Evolutionary conservation across 2,329 filamentous ascomycete genomes (phyloP).

Genomic region (Exophiala aquamarina): DNA sequence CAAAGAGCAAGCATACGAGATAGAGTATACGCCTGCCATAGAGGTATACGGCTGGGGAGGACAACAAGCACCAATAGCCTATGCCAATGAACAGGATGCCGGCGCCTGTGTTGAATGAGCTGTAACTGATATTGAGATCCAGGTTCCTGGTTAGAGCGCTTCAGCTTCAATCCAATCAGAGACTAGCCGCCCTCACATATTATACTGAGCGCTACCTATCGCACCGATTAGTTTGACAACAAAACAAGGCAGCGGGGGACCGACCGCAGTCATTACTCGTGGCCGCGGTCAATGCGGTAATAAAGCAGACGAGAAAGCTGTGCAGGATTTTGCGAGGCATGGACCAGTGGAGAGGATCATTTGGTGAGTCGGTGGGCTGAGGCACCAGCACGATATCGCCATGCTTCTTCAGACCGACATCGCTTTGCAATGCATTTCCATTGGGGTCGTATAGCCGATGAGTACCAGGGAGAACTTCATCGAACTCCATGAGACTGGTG

Average conservation of each 20-base stretch:
- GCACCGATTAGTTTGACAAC: too few relatives aligned
- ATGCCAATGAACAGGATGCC: conserved; percentile 58
- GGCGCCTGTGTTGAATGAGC: conserved; percentile 56
- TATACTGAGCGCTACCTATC: too few relatives aligned
- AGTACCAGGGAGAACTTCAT: conserved; percentile 25
- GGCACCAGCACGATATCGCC: conserved; percentile 54
- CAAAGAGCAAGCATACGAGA: conserved; percentile 51
- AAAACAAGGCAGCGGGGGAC: too few relatives aligned
- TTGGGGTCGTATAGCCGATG: conserved; percentile 26
- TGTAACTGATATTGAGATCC: conserved; percentile 53
- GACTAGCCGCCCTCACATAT: too few relatives aligned
- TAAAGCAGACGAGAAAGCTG: conserved; percentile 52
- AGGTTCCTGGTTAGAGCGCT: too few relatives aligned
- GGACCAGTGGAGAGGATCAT: conserved; percentile 56
- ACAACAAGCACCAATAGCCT: conserved; percentile 56
- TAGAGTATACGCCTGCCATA: conserved; percentile 59
- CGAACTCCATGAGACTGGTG: not conserved
- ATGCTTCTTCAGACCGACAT: conserved; percentile 29
- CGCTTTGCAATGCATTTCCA: conserved; percentile 22
- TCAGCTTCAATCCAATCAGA: too few relatives aligned
- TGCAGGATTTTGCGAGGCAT: conserved; percentile 51
- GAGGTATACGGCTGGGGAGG: conserved; percentile 54
- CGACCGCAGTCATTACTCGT: conserved; percentile 58
- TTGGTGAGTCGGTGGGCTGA: conserved; percentile 53
- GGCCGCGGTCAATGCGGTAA: conserved; percentile 56